phyloP scores from a whole-genome alignment of 768 basidiomycete genomes.

The Suillus occidentalis region DNA sequence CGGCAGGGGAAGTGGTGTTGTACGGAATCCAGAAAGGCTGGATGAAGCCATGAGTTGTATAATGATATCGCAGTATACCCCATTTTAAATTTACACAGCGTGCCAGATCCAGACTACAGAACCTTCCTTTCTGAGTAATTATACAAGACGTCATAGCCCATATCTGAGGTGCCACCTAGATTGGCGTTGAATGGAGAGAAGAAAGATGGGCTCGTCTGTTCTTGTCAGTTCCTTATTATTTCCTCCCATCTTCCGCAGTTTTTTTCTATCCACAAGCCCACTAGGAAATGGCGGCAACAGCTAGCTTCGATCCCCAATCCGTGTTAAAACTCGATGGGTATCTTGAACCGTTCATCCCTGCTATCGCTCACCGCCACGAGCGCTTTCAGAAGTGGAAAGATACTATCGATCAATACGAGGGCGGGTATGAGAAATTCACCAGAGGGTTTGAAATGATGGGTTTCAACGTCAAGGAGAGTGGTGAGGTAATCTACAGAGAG shows the following conservation, averaged over 20 bases:
- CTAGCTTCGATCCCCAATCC: constrained; percentile 52
- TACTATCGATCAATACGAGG: constrained; percentile 73
- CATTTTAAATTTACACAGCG: background rate
- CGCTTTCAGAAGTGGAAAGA: constrained; percentile 75
- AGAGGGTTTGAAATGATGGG: constrained; percentile 63
- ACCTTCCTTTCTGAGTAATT: constrained; percentile 18
- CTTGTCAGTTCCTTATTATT: constrained; percentile 4
- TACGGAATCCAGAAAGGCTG: constrained; percentile 64
- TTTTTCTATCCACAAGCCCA: background rate
- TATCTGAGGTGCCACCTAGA: constrained; percentile 6
- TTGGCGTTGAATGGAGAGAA: constrained; percentile 8
- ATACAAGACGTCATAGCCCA: constrained; percentile 4
- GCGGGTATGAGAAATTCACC: constrained; percentile 74
- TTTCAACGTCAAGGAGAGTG: constrained; percentile 65
- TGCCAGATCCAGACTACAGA: background rate
- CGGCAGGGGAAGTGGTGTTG: constrained; percentile 62
- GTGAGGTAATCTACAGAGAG: constrained; percentile 82
- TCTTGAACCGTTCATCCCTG: constrained; percentile 70
- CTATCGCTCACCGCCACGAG: constrained; percentile 69
- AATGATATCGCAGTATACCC: background rate
- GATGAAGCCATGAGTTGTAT: constrained; percentile 38
- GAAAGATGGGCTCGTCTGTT: constrained; percentile 7
- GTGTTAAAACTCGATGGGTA: constrained; percentile 69
- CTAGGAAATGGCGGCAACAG: constrained; percentile 41
- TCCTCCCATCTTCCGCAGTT: constrained; percentile 10